Base-by-base conservation (phyloP, 192 early-diverging fungal genomes). In the Lobulomyces angularis region DNA sequence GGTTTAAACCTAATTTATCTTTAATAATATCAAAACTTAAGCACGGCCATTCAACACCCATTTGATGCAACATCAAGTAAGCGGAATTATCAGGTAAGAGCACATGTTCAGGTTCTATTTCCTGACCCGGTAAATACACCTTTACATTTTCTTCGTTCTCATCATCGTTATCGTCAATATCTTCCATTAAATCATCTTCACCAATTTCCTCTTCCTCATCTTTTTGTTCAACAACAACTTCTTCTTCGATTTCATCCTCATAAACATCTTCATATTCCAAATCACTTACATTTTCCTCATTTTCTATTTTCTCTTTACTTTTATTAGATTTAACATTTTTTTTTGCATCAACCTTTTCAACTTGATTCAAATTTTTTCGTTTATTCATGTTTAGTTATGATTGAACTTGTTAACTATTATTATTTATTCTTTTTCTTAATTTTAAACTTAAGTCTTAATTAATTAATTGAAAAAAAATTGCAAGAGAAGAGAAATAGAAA, bases 21-120 rank as follows among this genome's bases (percentile, higher is more conserved):
- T 76, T 68, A 36, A 98, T 64, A 50, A 98, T 71, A 56, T 98
- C 95, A 48, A 98, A 98, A 58, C 82, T 87, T 35, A 98, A 73
- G 55, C 90, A 94, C 21, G 95, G 95, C 86, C 90, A 91, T 54
- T 89, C 76, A 22, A 86, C 83, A 32, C 84, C 68, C 71, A 98
- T 72, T 17, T 68, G 67, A 65, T 98, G 92, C 42, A 98, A 76
- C 95, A 98, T 95, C 45, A 88, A 84, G 64, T 98, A 98, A 0
- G 85, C 83, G 11, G 75, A 80, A 48, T 86, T 82, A 72, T 98
- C 95, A 21, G 83, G 88, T 46, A 96, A 88, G 30, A 98, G 71
- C 27, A 78, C 82, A 56, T 98, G 90, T 31, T 76, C 90, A 53
- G 84, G 79, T 26, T 50, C 83, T 7, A 98, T 58, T 44, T 70